These are phyloP conservation scores for Eucalyptus lansdowneana DNA, from an alignment of 345 rosid genomes.

Conservation along the genomic window DNA sequence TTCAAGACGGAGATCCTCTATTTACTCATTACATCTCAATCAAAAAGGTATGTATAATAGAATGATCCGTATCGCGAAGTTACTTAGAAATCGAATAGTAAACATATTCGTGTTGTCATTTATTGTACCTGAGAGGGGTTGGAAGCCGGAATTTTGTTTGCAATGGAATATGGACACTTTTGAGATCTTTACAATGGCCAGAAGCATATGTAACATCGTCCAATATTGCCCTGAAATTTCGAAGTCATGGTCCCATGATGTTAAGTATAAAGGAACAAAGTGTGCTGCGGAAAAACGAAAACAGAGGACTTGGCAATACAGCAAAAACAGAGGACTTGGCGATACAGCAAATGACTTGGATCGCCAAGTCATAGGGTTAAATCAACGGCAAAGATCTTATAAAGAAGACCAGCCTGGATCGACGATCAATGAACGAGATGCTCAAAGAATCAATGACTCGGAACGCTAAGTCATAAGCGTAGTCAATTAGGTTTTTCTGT, in stretches of 20 bases:
- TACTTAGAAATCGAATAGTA: neutral
- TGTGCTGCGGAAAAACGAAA: too few species aligned
- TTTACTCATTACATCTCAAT: neutral
- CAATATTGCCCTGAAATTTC: neutral
- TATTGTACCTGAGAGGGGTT: neutral
- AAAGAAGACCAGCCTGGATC: too few species aligned
- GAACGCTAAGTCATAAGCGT: too few species aligned
- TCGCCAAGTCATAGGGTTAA: too few species aligned
- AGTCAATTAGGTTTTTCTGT: too few species aligned
- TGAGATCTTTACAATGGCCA: neutral
- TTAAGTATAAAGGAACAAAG: too few species aligned
- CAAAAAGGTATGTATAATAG: neutral
- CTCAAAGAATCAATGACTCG: too few species aligned
- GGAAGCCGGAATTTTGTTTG: neutral
- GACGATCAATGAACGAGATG: too few species aligned
- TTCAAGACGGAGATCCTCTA: neutral
- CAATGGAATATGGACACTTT: neutral
- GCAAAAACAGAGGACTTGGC: too few species aligned
- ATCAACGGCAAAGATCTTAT: too few species aligned
- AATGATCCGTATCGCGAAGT: fast-evolving
- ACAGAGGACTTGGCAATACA: too few species aligned
- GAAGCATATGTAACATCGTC: neutral
- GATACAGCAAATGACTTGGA: too few species aligned
- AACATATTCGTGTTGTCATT: neutral
- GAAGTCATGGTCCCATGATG: neutral